Conservation (phyloP, 768 basidiomycete species). For the Hemileccinum impolitum region DNA sequence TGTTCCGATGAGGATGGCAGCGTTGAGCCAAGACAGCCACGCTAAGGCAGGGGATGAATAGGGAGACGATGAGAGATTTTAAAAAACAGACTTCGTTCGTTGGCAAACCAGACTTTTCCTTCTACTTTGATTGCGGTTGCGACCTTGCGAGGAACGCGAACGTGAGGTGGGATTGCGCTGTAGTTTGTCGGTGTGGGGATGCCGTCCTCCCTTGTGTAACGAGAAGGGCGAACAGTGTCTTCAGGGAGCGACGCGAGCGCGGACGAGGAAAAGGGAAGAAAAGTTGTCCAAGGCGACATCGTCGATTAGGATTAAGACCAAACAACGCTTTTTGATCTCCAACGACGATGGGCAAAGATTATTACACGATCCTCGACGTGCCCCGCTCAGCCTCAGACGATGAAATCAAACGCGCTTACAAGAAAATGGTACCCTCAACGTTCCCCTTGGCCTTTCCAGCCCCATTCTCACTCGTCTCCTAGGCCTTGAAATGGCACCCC, state of each 20-base stretch:
- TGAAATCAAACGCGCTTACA: conserved; percentile 91
- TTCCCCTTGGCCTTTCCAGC: not conserved
- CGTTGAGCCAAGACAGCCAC: conserved; percentile 91
- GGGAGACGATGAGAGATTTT: not conserved
- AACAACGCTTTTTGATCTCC: too few species aligned
- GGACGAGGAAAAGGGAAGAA: conserved; percentile 67
- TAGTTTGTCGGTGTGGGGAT: conserved; percentile 76
- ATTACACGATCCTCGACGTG: conserved; percentile 82
- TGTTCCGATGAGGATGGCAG: conserved; percentile 78
- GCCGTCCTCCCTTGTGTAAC: conserved; percentile 68
- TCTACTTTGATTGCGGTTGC: conserved; percentile 83
- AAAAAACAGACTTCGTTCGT: conserved; percentile 71
- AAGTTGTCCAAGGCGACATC: conserved; percentile 47
- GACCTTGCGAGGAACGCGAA: conserved; percentile 80
- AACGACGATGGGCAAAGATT: conserved; percentile 73
- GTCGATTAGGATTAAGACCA: too few species aligned
- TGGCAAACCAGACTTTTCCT: conserved; percentile 96
- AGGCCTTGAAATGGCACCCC: conserved; percentile 94
- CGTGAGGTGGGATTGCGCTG: conserved; percentile 66
- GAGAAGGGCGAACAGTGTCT: conserved; percentile 32
- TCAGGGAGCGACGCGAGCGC: conserved; percentile 53
- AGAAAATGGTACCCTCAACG: conserved; percentile 74
- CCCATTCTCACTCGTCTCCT: conserved; percentile 12
- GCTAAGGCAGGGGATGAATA: conserved; percentile 44
- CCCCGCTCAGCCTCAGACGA: conserved; percentile 72